Conservation (phyloP, 2,329 filamentous ascomycete genomes). For the Phoma herbarum region DNA sequence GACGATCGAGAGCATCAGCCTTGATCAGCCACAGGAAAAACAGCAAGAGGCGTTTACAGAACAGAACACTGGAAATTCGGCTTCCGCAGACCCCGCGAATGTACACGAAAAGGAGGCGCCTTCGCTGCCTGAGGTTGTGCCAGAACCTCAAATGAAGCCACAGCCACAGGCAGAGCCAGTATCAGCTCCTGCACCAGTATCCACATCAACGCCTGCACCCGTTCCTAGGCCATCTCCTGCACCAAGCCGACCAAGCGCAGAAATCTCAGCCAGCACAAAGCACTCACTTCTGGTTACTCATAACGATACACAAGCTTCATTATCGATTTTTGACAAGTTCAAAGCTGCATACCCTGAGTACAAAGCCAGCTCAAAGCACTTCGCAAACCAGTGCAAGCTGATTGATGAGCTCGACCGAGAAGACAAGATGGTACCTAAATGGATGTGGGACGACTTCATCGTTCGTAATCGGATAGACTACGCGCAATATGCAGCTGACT, state of each 20-base stretch:
- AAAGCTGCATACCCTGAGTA: conserved; percentile 50
- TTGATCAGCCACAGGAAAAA: not conserved
- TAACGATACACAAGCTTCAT: not conserved
- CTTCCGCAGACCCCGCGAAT: not conserved
- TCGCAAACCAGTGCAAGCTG: conserved; percentile 40
- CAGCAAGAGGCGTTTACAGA: not conserved
- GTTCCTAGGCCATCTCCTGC: not conserved
- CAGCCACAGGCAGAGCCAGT: not conserved
- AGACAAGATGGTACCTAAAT: conserved; percentile 48
- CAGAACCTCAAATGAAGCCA: not conserved
- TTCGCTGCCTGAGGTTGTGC: not conserved
- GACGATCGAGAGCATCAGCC: not conserved
- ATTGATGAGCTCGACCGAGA: conserved; percentile 40
- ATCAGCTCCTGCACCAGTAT: not conserved
- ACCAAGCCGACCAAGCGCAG: not conserved
- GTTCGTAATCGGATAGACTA: conserved; percentile 49
- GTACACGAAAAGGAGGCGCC: not conserved
- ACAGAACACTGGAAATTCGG: too few species aligned
- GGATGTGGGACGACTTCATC: conserved; percentile 53
- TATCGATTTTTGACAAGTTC: conserved; percentile 39
- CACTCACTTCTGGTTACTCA: not conserved
- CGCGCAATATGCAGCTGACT: conserved; percentile 33
- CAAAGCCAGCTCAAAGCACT: conserved; percentile 43
- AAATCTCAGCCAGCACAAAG: not conserved
- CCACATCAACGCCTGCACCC: not conserved